phyloP scores from a whole-genome alignment of 2,329 filamentous ascomycete species.

The Colletotrichum plurivorum region DNA sequence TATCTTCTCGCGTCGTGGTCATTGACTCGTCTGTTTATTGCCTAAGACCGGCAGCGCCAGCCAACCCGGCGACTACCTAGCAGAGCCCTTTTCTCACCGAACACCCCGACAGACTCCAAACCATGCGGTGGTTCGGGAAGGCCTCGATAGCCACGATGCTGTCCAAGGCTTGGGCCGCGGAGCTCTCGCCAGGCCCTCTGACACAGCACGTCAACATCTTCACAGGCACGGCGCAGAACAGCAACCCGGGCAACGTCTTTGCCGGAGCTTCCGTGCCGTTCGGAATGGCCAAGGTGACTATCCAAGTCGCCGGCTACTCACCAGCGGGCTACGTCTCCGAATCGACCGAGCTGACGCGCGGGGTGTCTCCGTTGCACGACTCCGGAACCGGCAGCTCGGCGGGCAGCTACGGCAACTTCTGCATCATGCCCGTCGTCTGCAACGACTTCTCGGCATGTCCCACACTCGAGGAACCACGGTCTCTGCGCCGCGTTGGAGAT shows the following conservation, averaged over 20 bases:
- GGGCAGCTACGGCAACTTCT: constrained; percentile 27
- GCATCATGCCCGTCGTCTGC: constrained; percentile 28
- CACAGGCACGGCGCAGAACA: constrained; percentile 17
- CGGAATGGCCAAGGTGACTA: constrained; percentile 11
- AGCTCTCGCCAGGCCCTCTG: background rate
- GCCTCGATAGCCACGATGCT: background rate
- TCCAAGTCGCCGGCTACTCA: constrained; percentile 5
- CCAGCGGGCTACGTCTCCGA: constrained; percentile 13
- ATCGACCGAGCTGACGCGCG: constrained; percentile 3
- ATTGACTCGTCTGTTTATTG: no score
- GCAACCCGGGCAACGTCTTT: constrained; percentile 11
- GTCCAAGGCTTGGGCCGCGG: background rate
- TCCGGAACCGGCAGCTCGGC: constrained; percentile 22
- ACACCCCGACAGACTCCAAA: background rate
- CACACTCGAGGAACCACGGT: background rate
- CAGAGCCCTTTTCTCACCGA: no score
- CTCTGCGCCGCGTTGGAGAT: background rate
- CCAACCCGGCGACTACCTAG: no score
- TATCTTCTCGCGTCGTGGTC: no score
- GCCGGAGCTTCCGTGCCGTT: constrained; percentile 16
- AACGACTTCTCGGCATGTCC: background rate
- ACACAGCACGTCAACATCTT: constrained; percentile 27
- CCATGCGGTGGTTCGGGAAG: background rate
- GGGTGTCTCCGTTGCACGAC: constrained; percentile 23
- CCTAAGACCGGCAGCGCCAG: no score